phyloP scores from a whole-genome alignment of 805 yeast genomes.

The Kluyveromyces aestuarii region DNA sequence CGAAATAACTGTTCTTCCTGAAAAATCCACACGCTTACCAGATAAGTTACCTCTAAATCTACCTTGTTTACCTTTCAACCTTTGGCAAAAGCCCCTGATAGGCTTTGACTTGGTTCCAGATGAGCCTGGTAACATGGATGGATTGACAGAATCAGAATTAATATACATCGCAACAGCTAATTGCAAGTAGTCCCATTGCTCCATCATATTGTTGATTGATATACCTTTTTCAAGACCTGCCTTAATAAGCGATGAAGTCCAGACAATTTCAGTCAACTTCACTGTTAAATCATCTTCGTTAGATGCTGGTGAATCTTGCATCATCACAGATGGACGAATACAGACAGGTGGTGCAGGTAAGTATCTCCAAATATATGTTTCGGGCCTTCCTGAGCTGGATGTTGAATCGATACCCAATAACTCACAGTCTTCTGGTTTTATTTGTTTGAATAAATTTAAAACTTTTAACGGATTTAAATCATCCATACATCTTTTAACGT shows the following conservation, averaged over 20 bases:
- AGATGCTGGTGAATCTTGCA: slow-evolving; percentile 81
- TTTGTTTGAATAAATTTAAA: slow-evolving; percentile 75
- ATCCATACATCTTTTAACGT: slow-evolving; percentile 78
- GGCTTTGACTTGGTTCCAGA: slow-evolving; percentile 55
- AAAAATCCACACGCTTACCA: slow-evolving; percentile 97
- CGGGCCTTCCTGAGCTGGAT: slow-evolving; percentile 79
- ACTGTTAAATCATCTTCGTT: slow-evolving; percentile 97
- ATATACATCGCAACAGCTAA: slow-evolving; percentile 95
- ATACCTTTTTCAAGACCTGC: slow-evolving; percentile 96
- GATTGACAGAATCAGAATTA: slow-evolving; percentile 87
- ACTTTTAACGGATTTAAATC: slow-evolving; percentile 92
- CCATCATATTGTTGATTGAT: slow-evolving; percentile 88
- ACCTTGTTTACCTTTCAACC: slow-evolving; percentile 97
- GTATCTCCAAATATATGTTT: slow-evolving; percentile 93
- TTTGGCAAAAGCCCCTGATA: slow-evolving; percentile 92
- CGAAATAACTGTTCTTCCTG: slow-evolving; percentile 96
- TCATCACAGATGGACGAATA: slow-evolving; percentile 91
- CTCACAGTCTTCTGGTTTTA: slow-evolving; percentile 83
- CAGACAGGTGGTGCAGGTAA: slow-evolving; percentile 99
- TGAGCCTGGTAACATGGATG: slow-evolving; percentile 64
- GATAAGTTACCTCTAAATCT: slow-evolving; percentile 96
- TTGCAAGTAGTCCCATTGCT: slow-evolving; percentile 97
- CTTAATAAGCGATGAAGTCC: slow-evolving; percentile 89
- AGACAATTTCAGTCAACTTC: slow-evolving; percentile 89
- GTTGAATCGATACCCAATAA: slow-evolving; percentile 83